Evolutionary conservation across 2,329 filamentous ascomycete species (phyloP).

Genomic region (Fusarium humuli): DNA sequence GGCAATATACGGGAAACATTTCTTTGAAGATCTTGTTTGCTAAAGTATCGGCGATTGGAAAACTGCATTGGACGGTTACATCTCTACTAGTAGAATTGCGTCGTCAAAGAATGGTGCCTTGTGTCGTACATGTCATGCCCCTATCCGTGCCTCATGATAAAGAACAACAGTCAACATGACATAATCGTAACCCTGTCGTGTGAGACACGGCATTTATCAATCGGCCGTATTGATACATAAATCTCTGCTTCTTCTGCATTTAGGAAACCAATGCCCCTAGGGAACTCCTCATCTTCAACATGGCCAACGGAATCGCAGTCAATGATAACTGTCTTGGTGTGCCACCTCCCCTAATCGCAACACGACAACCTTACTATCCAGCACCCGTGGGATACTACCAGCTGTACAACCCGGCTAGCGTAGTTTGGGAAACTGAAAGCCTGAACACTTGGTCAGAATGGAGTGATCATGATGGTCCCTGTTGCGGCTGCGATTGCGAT

Average conservation of each 20-base stretch:
- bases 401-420: neutral
- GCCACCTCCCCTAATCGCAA: neutral
- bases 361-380: neutral
- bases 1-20: neutral
- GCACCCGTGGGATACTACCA: neutral
- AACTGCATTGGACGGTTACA: slow-evolving; percentile 4
- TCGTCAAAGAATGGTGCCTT: slow-evolving; percentile 1
- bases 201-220: neutral
- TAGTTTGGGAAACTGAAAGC: slow-evolving; percentile 16
- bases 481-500: slow-evolving; percentile 25
- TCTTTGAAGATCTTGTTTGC: neutral
- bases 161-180: slow-evolving; percentile 1
- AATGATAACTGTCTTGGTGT: slow-evolving; percentile 12
- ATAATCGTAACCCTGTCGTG: slow-evolving; percentile 9
- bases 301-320: slow-evolving; percentile 28
- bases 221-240: neutral
- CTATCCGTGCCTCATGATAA: slow-evolving; percentile 6
- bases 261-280: neutral
- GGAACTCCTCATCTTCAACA: neutral
- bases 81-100: neutral
- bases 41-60: neutral
- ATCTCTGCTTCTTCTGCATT: too few species aligned
- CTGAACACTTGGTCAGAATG: slow-evolving; percentile 16
- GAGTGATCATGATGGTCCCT: slow-evolving; percentile 6
- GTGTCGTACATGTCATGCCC: slow-evolving; percentile 19